These are phyloP conservation scores for Adenanthera pavonina DNA, from an alignment of 306 rosid genomes.

Conservation along the genomic window DNA sequence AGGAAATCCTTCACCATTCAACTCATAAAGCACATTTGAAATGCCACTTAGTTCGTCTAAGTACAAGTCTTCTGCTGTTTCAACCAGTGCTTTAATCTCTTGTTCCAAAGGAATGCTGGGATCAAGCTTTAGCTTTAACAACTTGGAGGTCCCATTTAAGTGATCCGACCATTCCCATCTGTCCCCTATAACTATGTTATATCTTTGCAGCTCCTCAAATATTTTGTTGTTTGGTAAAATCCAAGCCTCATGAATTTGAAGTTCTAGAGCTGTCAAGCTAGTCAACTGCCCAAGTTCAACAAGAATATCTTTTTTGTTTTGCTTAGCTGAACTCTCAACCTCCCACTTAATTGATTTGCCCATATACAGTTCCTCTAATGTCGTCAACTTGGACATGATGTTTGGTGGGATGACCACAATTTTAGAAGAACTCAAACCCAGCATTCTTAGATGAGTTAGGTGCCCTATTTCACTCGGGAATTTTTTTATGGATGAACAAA, in stretches of 20 bases:
- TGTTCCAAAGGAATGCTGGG: no score
- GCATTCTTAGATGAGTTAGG: not conserved
- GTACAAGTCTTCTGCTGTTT: no score
- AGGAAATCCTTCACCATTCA: no score
- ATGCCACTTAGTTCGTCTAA: no score
- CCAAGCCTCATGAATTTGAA: not conserved
- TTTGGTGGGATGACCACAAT: conserved; percentile 2
- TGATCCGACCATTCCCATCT: no score
- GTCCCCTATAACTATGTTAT: no score
- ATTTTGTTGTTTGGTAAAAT: not conserved
- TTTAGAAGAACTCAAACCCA: conserved; percentile 3
- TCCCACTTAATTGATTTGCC: not conserved
- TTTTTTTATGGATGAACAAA: fast-evolving
- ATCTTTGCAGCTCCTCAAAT: not conserved
- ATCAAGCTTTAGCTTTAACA: no score
- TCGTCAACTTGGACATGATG: conserved; percentile 10
- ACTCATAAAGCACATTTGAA: no score
- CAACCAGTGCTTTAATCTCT: no score
- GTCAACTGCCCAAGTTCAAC: not conserved
- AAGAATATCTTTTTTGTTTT: not conserved
- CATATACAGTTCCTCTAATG: conserved; percentile 18
- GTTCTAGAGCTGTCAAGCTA: not conserved
- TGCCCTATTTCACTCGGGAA: not conserved
- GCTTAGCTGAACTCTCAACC: not conserved
- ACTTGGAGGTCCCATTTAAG: no score